phyloP scores from a whole-genome alignment of 2,329 filamentous ascomycete genomes.

The Penicillium sp. region DNA sequence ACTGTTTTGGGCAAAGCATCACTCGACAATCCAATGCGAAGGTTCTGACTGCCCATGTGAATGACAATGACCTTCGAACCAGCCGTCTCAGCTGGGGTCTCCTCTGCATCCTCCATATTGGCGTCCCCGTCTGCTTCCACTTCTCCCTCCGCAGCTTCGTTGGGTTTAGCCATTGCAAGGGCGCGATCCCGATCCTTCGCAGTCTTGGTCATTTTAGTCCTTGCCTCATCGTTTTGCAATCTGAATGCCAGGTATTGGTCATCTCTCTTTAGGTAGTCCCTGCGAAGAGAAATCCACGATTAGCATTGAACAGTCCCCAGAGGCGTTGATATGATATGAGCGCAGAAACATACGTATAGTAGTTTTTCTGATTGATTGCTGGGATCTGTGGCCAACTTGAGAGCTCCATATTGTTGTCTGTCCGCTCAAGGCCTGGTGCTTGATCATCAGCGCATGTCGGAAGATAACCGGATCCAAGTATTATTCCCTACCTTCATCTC shows the following conservation, averaged over 20 bases:
- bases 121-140: slow-evolving; percentile 45
- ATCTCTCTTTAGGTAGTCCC: slow-evolving; percentile 96
- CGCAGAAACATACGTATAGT: slow-evolving; percentile 69
- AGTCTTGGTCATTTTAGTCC: slow-evolving; percentile 75
- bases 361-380: slow-evolving; percentile 99
- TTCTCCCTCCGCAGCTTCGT: slow-evolving; percentile 52
- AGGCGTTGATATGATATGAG: neutral
- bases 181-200: slow-evolving; percentile 84
- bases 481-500: slow-evolving; percentile 58
- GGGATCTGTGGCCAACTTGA: slow-evolving; percentile 87
- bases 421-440: slow-evolving; percentile 74
- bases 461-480: no score
- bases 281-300: slow-evolving; percentile 34
- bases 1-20: slow-evolving; percentile 91
- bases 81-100: slow-evolving; percentile 56
- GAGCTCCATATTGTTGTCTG: slow-evolving; percentile 96
- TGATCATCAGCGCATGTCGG: slow-evolving; percentile 12
- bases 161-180: slow-evolving; percentile 66
- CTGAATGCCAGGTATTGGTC: slow-evolving; percentile 89
- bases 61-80: slow-evolving; percentile 91
- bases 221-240: slow-evolving; percentile 77
- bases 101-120: slow-evolving; percentile 53
- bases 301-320: slow-evolving; percentile 12
- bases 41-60: slow-evolving; percentile 89
- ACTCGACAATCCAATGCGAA: slow-evolving; percentile 90